Base-by-base conservation (phyloP, 1,139 yeast species). In the Candida frijolesensis region DNA sequence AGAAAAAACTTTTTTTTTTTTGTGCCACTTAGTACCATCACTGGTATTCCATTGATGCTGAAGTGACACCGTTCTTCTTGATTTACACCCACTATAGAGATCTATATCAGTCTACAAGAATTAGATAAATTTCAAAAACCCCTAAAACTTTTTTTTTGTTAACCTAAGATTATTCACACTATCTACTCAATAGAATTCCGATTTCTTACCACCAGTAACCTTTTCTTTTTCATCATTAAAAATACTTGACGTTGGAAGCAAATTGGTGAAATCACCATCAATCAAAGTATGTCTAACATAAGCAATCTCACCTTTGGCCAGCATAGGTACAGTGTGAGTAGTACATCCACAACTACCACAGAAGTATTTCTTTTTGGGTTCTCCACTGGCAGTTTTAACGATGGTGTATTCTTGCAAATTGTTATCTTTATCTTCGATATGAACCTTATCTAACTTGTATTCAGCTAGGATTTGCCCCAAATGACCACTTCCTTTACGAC, bases 401-500 rank as follows among this genome's bases (percentile, higher is more conserved):
- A 62, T 49, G 1, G 53, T 46, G 42, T 45, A 63, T 39, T 54
- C 55, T 40, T 55, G 57, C 42, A 62, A 40, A 12, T 47, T 40
- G 2, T 53, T 42, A 3, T 56, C 43, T 2, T 51, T 44, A 42
- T 60, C 63, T 10, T 42, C 38, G 18, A 64, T 51, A 18, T 51
- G 45, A 16, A 64, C 57, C 19, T 63, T 51, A 5, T 49, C 50
- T 2, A 56, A 44, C 2, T 54, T 37, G 34, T 53, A 60, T 30
- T 50, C 49, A 11, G 60, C 55, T 4, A 62, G 45, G 42, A 60
- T 49, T 49, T 64, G 68, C 8, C 66, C 66, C 27, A 62, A 51
- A 47, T 61, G 60, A 11, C 68, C 68, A 9, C 67, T 59, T 35
- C 59, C 60, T 52, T 64, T 64, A 34, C 68, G 57, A 50, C 68